Evolutionary conservation across 805 yeast genomes (phyloP), one percentile per base, ranked within the genome.

Genomic region (Hanseniaspora lachancei): DNA sequence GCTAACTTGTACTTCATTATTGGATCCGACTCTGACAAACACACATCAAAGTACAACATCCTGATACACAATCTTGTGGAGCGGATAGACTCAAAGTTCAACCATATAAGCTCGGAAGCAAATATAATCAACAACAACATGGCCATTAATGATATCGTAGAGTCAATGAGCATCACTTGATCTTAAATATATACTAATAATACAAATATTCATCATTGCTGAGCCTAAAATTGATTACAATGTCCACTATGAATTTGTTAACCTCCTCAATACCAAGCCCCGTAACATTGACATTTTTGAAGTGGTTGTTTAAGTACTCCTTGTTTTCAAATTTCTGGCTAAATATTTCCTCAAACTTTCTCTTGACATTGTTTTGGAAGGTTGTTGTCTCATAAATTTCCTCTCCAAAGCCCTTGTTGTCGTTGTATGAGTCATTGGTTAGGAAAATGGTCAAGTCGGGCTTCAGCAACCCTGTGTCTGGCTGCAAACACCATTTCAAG

Each of bases 371-470:
- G n/a, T 70, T 67, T 65, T 93, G 99, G 64, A 93, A 85, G 49
- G 76, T 80, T 5, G 68, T 66, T 29, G 75, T 77, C 66, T 93
- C 99, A 69, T 93, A 93, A 54, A 96, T 72, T 67, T 93, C 99
- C n/a, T 81, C 84, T 15, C 99, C 99, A 73, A 85, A 93, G 0
- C 95, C 95, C 12, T 79, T 80, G 55, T 97, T 74, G 42, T 72
- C 74, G 10, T 58, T 56, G 36, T 62, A 67, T 3, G 68, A 70
- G 35, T 78, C 74, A 47, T 76, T 70, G 43, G 86, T 81, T 57
- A 93, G 70, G 61, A 91, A 93, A 1, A 93, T 55, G 0, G 91
- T 84, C 49, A 84, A 58, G 67, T 93, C 99, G 0, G 99, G 97
- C 60, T 72, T 77, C 1, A 95, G 89, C 15, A 93, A 74, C 0